Conservation (phyloP, 306 rosid species). For the Cucurbita argyrosperma region DNA sequence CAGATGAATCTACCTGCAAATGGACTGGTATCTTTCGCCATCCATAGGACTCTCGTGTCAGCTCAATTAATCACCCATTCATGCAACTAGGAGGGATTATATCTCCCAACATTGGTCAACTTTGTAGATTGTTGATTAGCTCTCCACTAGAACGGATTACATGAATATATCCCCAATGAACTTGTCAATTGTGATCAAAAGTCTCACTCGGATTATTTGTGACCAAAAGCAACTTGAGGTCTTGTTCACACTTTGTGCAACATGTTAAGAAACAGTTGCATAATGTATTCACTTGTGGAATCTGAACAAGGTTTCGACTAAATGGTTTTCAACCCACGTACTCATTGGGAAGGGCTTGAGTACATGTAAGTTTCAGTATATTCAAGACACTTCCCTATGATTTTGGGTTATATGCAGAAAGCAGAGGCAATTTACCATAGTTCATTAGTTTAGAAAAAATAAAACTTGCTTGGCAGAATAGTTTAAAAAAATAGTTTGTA, state of each 20-base stretch:
- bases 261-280: background rate
- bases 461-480: background rate
- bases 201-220: conserved; percentile 63
- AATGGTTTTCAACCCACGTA: background rate
- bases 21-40: conserved; percentile 93
- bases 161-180: too few relatives aligned
- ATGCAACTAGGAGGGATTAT: conserved; percentile 81
- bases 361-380: background rate
- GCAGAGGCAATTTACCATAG: too few relatives aligned
- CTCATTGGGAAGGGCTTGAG: background rate
- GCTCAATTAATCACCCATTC: conserved; percentile 61
- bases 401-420: background rate
- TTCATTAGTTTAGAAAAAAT: background rate
- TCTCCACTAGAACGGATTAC: too few relatives aligned
- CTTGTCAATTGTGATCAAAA: background rate
- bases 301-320: too few relatives aligned
- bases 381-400: background rate
- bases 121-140: conserved; percentile 21
- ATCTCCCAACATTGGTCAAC: conserved; percentile 92
- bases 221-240: background rate
- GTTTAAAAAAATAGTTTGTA: too few relatives aligned
- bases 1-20: conserved; percentile 67
- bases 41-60: conserved; percentile 56
- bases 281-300: background rate
- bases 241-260: background rate